These are phyloP conservation scores for Fraxinus greggii DNA, from an alignment of 305 asterid species.

Conservation along the genomic window DNA sequence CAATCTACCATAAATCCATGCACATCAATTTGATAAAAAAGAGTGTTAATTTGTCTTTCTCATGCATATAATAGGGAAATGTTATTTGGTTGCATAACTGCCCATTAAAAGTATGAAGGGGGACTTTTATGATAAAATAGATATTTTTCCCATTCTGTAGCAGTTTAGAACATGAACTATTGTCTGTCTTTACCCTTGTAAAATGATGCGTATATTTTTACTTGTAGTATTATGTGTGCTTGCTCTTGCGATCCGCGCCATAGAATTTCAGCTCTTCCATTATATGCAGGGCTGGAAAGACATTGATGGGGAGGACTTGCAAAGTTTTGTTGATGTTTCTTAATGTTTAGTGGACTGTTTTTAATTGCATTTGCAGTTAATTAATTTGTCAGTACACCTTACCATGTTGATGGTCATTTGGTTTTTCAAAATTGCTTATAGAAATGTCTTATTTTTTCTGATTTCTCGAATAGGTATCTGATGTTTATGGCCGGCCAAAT, in stretches of 20 bases:
- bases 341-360: background rate
- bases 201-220: background rate
- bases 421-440: slow-evolving; percentile 18
- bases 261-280: background rate
- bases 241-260: background rate
- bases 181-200: background rate
- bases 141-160: slow-evolving; percentile 4
- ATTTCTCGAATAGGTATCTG: slow-evolving; percentile 63
- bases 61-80: background rate
- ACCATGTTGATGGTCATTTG: slow-evolving; percentile 18
- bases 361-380: background rate
- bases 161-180: slow-evolving; percentile 11
- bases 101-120: background rate
- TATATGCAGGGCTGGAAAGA: slow-evolving; percentile 7
- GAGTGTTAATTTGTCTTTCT: background rate
- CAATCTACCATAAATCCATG: background rate
- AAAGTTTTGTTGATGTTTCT: background rate
- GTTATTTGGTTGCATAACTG: background rate
- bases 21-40: background rate
- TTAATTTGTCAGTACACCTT: slow-evolving; percentile 21
- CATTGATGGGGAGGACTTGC: background rate
- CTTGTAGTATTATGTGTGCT: slow-evolving; percentile 1
- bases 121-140: background rate
- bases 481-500: slow-evolving; percentile 78
- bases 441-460: slow-evolving; percentile 26